phyloP scores from a whole-genome alignment of 140 eudicot species.

The Flaveria floridana region DNA sequence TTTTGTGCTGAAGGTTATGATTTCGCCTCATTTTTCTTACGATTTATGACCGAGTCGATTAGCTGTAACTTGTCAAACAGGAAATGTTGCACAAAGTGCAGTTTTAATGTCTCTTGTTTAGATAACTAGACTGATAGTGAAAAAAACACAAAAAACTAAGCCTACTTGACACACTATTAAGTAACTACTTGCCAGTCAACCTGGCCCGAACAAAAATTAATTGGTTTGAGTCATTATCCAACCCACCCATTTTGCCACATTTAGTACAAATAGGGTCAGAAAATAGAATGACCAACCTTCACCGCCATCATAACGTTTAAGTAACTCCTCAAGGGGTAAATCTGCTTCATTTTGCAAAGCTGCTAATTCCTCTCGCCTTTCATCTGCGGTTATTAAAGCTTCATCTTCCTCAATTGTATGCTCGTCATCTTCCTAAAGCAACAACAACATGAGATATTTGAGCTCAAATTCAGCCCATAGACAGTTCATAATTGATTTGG shows the following conservation, averaged over 20 bases:
- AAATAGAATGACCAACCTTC: constrained; percentile 47
- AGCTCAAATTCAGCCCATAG: constrained; percentile 29
- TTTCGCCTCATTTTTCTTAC: not conserved
- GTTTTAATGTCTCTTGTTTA: not conserved
- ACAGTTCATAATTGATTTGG: not conserved
- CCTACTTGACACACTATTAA: not conserved
- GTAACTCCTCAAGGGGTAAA: constrained; percentile 83
- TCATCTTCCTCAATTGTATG: constrained; percentile 93
- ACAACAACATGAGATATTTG: constrained; percentile 30
- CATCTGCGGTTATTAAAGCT: constrained; percentile 82
- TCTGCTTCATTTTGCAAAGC: constrained; percentile 85
- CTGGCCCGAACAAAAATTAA: not conserved
- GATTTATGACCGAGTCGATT: not conserved
- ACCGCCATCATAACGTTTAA: constrained; percentile 54
- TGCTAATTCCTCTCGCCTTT: constrained; percentile 77
- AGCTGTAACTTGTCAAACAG: not conserved
- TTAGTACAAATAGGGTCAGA: constrained; percentile 10
- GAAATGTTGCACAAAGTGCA: not conserved
- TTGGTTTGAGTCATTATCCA: not conserved
- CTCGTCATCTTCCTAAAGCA: constrained; percentile 98
- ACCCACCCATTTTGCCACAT: constrained; percentile 23
- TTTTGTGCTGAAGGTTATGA: not conserved
- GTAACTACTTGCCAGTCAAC: not conserved
- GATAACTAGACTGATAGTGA: not conserved
- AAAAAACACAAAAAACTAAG: not conserved